Conservation (phyloP, 2,329 filamentous ascomycete species). For the Phialophora tarda region DNA sequence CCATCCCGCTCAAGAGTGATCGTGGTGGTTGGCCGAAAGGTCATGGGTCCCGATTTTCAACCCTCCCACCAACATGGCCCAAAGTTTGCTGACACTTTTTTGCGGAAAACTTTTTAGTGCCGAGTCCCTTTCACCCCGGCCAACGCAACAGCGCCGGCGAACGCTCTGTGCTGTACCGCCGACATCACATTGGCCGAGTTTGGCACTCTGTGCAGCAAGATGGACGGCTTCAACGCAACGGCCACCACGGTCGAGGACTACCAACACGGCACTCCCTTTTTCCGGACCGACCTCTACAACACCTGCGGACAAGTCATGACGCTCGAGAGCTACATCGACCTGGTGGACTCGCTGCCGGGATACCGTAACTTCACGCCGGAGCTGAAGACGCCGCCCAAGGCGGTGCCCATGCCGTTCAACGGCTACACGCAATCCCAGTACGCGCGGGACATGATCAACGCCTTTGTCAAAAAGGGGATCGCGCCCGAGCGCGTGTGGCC, state of each 20-base stretch:
- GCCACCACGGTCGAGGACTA: constrained; percentile 63
- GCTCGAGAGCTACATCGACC: constrained; percentile 66
- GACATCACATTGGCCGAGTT: constrained; percentile 73
- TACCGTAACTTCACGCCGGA: constrained; percentile 68
- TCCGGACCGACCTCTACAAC: constrained; percentile 37
- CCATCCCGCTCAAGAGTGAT: neutral
- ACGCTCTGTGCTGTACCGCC: constrained; percentile 72
- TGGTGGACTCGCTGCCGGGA: constrained; percentile 61
- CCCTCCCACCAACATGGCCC: too few species aligned
- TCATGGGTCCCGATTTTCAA: neutral
- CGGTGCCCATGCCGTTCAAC: constrained; percentile 72
- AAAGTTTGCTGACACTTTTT: neutral
- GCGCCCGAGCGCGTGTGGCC: constrained; percentile 62
- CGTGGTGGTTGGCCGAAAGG: neutral
- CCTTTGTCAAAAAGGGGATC: constrained; percentile 62
- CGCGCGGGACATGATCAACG: constrained; percentile 68
- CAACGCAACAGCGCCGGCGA: constrained; percentile 57
- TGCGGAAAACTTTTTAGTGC: constrained; percentile 48
- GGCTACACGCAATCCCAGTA: constrained; percentile 70
- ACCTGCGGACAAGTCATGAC: constrained; percentile 66
- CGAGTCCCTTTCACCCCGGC: constrained; percentile 66
- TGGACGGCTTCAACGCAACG: constrained; percentile 67
- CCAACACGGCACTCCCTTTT: constrained; percentile 61
- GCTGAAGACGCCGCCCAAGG: constrained; percentile 65
- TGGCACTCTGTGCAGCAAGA: constrained; percentile 71